These are phyloP conservation scores for Mycena belliarum DNA, from an alignment of 768 basidiomycete species.

Conservation along the genomic window DNA sequence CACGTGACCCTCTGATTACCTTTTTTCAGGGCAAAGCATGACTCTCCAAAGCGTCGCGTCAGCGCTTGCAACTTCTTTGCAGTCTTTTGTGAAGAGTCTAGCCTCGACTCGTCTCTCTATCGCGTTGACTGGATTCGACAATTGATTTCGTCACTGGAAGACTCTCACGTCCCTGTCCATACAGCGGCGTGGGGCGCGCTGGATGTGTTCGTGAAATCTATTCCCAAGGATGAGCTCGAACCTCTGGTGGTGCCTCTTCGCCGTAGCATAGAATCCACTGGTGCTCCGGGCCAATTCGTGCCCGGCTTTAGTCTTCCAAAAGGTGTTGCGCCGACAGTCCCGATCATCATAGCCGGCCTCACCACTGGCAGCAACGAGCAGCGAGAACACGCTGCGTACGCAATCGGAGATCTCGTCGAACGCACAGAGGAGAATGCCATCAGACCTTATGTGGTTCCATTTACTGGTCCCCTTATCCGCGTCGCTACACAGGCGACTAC, in stretches of 20 bases:
- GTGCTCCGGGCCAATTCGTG: slow-evolving; percentile 72
- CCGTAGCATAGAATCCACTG: slow-evolving; percentile 83
- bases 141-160: slow-evolving; percentile 81
- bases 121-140: slow-evolving; percentile 94
- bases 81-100: slow-evolving; percentile 80
- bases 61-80: slow-evolving; percentile 80
- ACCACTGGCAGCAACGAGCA: slow-evolving; percentile 95
- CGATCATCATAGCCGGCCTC: slow-evolving; percentile 89
- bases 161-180: slow-evolving; percentile 71
- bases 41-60: slow-evolving; percentile 67
- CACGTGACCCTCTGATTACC: neutral
- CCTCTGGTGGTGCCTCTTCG: slow-evolving; percentile 87
- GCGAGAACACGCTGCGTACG: slow-evolving; percentile 92
- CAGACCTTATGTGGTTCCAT: slow-evolving; percentile 94
- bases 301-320: slow-evolving; percentile 87
- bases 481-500: slow-evolving; percentile 89
- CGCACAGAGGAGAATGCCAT: slow-evolving; percentile 78
- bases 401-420: slow-evolving; percentile 94
- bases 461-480: slow-evolving; percentile 94
- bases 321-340: slow-evolving; percentile 80
- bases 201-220: slow-evolving; percentile 84
- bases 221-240: slow-evolving; percentile 93
- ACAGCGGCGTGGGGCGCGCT: slow-evolving; percentile 82
- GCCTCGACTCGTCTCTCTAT: slow-evolving; percentile 82
- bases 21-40: slow-evolving; percentile 74